A percentile compares a stretch with the other conserved stretches of the same genome.
These are phyloP conservation scores for Meripilus lineatus DNA, from an alignment of 1,284 basidiomycete genomes.

Conservation along the genomic window DNA sequence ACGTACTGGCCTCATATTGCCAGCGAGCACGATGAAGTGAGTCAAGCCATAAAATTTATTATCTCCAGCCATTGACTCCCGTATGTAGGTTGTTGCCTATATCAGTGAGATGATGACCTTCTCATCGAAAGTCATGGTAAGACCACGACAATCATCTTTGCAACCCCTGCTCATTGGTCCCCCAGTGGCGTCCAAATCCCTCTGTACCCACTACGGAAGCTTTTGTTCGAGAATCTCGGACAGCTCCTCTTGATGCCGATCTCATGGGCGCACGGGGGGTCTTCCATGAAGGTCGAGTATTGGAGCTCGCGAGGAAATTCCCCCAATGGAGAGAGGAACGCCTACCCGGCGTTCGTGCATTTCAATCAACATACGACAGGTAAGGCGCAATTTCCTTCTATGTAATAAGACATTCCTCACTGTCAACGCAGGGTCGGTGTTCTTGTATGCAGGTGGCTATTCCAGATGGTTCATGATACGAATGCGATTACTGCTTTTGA, in stretches of 20 bases:
- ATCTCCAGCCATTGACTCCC: neutral
- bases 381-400: conserved; percentile 27
- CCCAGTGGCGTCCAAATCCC: conserved; percentile 62
- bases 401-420: neutral
- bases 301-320: conserved; percentile 59
- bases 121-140: conserved; percentile 68
- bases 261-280: conserved; percentile 75
- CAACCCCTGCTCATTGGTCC: conserved; percentile 4
- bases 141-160: conserved; percentile 9
- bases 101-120: conserved; percentile 74
- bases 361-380: conserved; percentile 81
- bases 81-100: conserved; percentile 58
- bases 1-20: conserved; percentile 69
- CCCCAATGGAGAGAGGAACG: conserved; percentile 66
- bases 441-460: conserved; percentile 72
- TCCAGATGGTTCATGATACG: conserved; percentile 66
- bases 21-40: conserved; percentile 78
- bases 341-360: conserved; percentile 68
- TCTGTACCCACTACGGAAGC: conserved; percentile 65
- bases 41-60: conserved; percentile 15
- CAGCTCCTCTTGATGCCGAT: conserved; percentile 52
- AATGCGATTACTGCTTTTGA: conserved; percentile 75
- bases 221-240: conserved; percentile 70
- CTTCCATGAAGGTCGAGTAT: conserved; percentile 56
- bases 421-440: conserved; percentile 46